Conservation (phyloP, 352 stramenopile genomes). For the Phytophthora ohioensis region DNA sequence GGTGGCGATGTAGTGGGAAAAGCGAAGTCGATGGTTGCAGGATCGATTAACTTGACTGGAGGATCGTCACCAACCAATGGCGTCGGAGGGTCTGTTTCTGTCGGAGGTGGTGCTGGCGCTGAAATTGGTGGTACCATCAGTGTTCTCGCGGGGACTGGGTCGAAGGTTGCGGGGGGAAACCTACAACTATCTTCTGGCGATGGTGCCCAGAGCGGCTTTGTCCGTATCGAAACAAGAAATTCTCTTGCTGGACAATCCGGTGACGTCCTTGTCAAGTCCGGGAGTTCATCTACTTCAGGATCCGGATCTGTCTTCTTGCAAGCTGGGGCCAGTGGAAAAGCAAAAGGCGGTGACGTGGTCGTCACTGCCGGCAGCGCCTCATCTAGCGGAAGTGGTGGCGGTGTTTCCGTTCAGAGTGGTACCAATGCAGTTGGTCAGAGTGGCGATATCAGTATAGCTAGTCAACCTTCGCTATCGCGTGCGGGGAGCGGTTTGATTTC, state of each 20-base stretch:
- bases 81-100: too few relatives aligned
- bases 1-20: too few relatives aligned
- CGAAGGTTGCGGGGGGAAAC: conserved; percentile 12
- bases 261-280: conserved; percentile 20
- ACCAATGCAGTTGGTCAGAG: conserved; percentile 27
- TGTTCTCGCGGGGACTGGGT: conserved; percentile 10
- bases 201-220: conserved; percentile 15
- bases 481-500: conserved; percentile 23
- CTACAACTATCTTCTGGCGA: conserved; percentile 18
- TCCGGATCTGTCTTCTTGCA: conserved; percentile 35
- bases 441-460: conserved; percentile 41
- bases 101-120: conserved; percentile 11
- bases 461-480: conserved; percentile 23
- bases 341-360: conserved; percentile 22
- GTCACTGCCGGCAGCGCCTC: conserved; percentile 21
- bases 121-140: conserved; percentile 18
- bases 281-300: conserved; percentile 18
- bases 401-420: conserved; percentile 21
- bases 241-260: conserved; percentile 11
- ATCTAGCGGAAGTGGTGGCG: conserved; percentile 17
- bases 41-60: too few relatives aligned
- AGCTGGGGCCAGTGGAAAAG: conserved; percentile 14
- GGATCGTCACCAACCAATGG: too few relatives aligned
- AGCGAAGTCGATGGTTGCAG: too few relatives aligned
- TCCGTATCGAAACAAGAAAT: conserved; percentile 19